These are phyloP conservation scores for Oryza longistaminata DNA, from an alignment of 176 grass and related monocot genomes.

Conservation along the genomic window DNA sequence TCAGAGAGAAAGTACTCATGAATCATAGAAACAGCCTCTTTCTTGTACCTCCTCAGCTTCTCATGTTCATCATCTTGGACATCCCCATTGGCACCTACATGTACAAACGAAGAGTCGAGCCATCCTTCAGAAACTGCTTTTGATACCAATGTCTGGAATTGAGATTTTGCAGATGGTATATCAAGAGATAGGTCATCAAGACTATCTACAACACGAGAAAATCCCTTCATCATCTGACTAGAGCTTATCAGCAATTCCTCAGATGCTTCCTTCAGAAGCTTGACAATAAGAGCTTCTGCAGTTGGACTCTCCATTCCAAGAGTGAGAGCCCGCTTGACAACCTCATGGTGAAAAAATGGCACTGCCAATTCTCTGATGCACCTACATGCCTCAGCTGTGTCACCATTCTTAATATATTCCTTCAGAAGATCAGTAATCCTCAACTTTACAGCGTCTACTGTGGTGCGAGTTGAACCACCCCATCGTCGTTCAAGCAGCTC, in stretches of 20 bases:
- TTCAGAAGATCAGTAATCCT: conserved; percentile 82
- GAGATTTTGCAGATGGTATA: conserved; percentile 78
- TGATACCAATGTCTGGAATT: conserved; percentile 57
- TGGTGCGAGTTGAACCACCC: conserved; percentile 75
- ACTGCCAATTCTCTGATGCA: conserved; percentile 94
- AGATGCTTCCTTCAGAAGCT: conserved; percentile 85
- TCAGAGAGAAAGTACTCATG: conserved; percentile 94
- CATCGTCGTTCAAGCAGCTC: conserved; percentile 83
- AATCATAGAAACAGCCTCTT: conserved; percentile 80
- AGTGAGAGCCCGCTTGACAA: conserved; percentile 82
- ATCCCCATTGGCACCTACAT: conserved; percentile 47
- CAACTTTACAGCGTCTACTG: conserved; percentile 82
- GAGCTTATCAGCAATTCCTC: conserved; percentile 87
- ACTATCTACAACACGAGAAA: conserved; percentile 66
- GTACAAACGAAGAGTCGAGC: conserved; percentile 64
- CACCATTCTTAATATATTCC: conserved; percentile 85
- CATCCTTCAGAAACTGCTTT: conserved; percentile 83
- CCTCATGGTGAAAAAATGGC: conserved; percentile 97
- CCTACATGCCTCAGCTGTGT: conserved; percentile 77
- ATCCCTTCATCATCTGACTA: conserved; percentile 92
- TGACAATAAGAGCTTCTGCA: conserved; percentile 62
- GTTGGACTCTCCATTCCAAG: conserved; percentile 83
- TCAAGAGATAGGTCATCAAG: conserved; percentile 95
- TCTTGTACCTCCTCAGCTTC: conserved; percentile 84
- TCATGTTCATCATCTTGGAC: conserved; percentile 55